Evolutionary conservation across 1,284 basidiomycete genomes (phyloP).

Genomic region (Moniliophthora roreri): DNA sequence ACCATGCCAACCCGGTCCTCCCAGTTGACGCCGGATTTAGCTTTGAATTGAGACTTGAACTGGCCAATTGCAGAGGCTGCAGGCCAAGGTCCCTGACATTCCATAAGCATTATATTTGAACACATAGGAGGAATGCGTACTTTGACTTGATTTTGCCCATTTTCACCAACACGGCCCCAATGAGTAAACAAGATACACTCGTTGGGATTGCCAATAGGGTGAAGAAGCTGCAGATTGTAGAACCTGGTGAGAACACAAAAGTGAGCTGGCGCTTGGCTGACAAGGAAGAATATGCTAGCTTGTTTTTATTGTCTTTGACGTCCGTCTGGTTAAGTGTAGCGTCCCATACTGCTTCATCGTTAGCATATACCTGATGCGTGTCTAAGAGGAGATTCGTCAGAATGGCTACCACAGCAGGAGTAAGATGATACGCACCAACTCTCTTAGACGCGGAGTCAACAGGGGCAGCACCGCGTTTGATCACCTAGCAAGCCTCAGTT

Average conservation of each 20-base stretch:
- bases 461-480: slow-evolving; percentile 61
- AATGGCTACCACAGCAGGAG: background rate
- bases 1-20: slow-evolving; percentile 54
- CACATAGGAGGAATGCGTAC: slow-evolving; percentile 25
- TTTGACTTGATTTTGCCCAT: slow-evolving; percentile 50
- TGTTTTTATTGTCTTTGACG: slow-evolving; percentile 61
- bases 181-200: slow-evolving; percentile 48
- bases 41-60: slow-evolving; percentile 64
- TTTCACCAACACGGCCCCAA: slow-evolving; percentile 65
- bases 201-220: slow-evolving; percentile 42
- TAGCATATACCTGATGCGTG: slow-evolving; percentile 56
- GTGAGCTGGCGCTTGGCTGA: too few relatives aligned
- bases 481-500: slow-evolving; percentile 24
- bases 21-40: slow-evolving; percentile 54
- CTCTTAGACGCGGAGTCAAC: slow-evolving; percentile 51
- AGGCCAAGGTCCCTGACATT: slow-evolving; percentile 31
- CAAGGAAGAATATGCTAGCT: slow-evolving; percentile 31
- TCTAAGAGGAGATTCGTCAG: slow-evolving; percentile 27
- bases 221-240: slow-evolving; percentile 64
- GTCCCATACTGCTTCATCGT: slow-evolving; percentile 54
- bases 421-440: slow-evolving; percentile 40
- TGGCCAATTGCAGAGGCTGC: slow-evolving; percentile 39
- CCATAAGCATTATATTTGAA: background rate
- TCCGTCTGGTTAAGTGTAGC: slow-evolving; percentile 73
- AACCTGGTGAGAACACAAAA: too few relatives aligned